Conservation (phyloP, 2,329 filamentous ascomycete species). For the Aureobasidium sp. region DNA sequence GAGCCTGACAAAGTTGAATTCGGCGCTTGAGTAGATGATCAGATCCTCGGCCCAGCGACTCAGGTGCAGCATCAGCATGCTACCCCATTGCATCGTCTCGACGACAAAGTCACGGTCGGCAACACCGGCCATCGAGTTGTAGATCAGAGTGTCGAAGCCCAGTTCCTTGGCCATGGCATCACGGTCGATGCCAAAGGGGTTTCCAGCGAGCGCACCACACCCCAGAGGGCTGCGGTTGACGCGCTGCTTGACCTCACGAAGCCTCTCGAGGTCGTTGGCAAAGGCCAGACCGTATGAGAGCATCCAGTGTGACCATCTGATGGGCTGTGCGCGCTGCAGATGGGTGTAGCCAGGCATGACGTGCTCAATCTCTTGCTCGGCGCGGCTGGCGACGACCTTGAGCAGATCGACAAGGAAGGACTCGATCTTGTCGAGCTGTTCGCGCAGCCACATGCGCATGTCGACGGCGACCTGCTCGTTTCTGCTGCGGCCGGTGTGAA, state of each 20-base stretch:
- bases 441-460: constrained; percentile 82
- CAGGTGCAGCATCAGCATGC: constrained; percentile 71
- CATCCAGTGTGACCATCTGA: constrained; percentile 78
- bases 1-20: constrained; percentile 69
- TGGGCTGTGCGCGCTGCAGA: constrained; percentile 72
- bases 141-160: constrained; percentile 67
- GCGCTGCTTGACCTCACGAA: constrained; percentile 64
- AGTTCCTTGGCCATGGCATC: constrained; percentile 71
- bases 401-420: constrained; percentile 61
- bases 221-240: constrained; percentile 68
- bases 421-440: constrained; percentile 66
- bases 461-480: constrained; percentile 89
- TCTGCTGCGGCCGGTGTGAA: constrained; percentile 78
- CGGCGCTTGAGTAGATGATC: constrained; percentile 70
- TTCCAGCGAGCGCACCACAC: constrained; percentile 71
- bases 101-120: constrained; percentile 75
- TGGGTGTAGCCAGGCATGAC: constrained; percentile 89
- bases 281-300: constrained; percentile 69
- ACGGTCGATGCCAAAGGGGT: constrained; percentile 76
- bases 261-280: constrained; percentile 64
- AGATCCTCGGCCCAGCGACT: constrained; percentile 78
- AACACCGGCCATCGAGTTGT: constrained; percentile 71
- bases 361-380: constrained; percentile 66
- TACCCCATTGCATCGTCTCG: constrained; percentile 74
- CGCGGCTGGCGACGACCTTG: constrained; percentile 59